Evolutionary conservation across 768 basidiomycete species (phyloP).

Genomic region (Leccinum rimulosum): DNA sequence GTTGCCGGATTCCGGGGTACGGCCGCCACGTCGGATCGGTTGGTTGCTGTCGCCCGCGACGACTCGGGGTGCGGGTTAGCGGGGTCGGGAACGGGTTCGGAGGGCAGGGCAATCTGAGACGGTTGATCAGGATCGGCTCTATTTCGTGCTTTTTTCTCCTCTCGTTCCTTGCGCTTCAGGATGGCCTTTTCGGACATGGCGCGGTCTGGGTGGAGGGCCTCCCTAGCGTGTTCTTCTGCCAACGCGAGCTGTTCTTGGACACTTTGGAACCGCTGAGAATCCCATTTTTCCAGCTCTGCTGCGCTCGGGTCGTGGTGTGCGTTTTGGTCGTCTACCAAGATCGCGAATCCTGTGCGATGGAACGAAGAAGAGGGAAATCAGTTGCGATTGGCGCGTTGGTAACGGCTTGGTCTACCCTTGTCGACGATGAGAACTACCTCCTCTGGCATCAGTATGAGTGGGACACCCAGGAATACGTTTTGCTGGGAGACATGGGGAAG

Average conservation of each 20-base stretch:
- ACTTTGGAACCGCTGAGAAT: too few species aligned
- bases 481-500: constrained; percentile 94
- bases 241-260: too few species aligned
- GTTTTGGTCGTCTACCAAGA: too few species aligned
- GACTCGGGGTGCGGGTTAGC: constrained; percentile 1
- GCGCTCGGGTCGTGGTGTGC: too few species aligned
- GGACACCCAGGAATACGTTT: constrained; percentile 94
- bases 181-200: constrained; percentile 62
- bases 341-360: too few species aligned
- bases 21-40: not conserved
- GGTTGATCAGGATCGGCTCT: constrained; percentile 8
- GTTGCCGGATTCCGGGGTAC: constrained; percentile 13
- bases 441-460: constrained; percentile 84
- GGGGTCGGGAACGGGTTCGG: not conserved
- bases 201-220: constrained; percentile 35
- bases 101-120: not conserved
- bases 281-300: too few species aligned
- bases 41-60: not conserved
- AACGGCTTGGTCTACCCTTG: constrained; percentile 50
- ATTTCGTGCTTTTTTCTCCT: constrained; percentile 39
- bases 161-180: constrained; percentile 70
- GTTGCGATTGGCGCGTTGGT: not conserved
- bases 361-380: too few species aligned
- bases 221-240: constrained; percentile 51
- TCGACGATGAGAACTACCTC: constrained; percentile 87